Base-by-base conservation (phyloP, 805 yeast species). In the Starmerella cellae region DNA sequence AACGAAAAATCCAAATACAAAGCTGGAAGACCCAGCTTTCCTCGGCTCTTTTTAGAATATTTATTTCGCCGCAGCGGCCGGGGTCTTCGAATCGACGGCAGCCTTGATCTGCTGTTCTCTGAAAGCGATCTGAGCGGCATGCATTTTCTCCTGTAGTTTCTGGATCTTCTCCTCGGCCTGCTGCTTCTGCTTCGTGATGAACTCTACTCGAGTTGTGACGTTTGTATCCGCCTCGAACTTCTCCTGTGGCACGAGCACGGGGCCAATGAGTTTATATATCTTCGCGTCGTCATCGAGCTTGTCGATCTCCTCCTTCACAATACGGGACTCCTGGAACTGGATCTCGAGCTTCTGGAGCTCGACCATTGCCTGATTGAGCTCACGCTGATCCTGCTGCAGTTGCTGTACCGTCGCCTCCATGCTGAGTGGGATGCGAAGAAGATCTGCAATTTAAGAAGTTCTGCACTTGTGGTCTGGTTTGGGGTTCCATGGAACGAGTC, bases 241-340 rank as follows among this genome's bases (percentile, higher is more conserved):
- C 42, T 85, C 95, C 56, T 88, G 95, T 2, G 96, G 95, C 47
- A 93, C 67, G 46, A 91, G 67, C 3, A 88, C 85, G 5, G 95
- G 94, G 1, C 98, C 98, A 21, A 88, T 81, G 50, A 87, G 69
- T 62, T 91, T 91, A 65, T 74, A 91, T 21, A 91, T 76, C 53
- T 81, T 82, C 14, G 93, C 70, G 30, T 74, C 80, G 28, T 75
- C 81, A 43, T 73, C 71, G 43, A 82, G 64, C 35, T 63, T 53
- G 23, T 71, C 73, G 54, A 91, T 82, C 62, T 91, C 98, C 44
- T 73, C 77, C 50, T 77, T 69, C 14, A 91, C 98, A 38, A 91
- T 87, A 54, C 77, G 77, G 60, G 87, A 87, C 60, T 91, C 99
- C 61, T 91, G 98, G 53, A 68, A 74, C 63, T 91, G 99, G 1